Evolutionary conservation across 2,329 filamentous ascomycete genomes (phyloP).

Genomic region (Colletotrichum melonis): DNA sequence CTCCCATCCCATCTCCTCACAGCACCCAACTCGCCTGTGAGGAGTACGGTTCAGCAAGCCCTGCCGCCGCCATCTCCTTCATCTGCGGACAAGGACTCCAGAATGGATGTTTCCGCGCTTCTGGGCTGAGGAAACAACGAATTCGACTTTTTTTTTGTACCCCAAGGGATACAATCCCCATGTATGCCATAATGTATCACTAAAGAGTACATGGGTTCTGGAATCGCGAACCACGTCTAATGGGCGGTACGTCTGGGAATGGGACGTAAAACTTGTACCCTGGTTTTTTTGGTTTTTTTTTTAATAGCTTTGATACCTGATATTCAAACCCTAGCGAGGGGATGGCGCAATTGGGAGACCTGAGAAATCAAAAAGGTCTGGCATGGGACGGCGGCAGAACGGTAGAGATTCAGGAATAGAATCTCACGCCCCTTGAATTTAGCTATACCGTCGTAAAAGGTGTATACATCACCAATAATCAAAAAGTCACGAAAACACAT

Average conservation of each 20-base stretch:
- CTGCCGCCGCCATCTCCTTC: conserved; percentile 33
- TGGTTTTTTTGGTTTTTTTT: neutral
- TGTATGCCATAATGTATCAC: conserved; percentile 3
- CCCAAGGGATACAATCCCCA: neutral
- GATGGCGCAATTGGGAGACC: conserved; percentile 28
- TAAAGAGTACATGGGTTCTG: neutral
- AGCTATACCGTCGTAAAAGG: neutral
- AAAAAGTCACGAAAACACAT: neutral
- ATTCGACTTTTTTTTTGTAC: neutral
- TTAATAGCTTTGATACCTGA: neutral
- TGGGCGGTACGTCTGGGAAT: neutral
- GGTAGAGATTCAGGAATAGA: neutral
- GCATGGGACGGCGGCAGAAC: conserved; percentile 14
- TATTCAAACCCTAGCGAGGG: conserved; percentile 25
- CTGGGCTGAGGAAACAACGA: conserved; percentile 3
- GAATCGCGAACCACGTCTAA: neutral
- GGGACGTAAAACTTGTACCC: neutral
- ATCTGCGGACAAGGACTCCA: conserved; percentile 35
- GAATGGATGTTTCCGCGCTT: conserved; percentile 31
- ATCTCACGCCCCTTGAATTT: neutral
- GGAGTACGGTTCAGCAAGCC: conserved; percentile 5
- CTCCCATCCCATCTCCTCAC: conserved; percentile 42
- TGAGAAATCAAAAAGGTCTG: conserved; percentile 14
- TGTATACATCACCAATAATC: conserved; percentile 3
- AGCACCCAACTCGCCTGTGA: conserved; percentile 48